Conservation (phyloP, 176 grass and related monocot species). For the Aegilops tauschii region DNA sequence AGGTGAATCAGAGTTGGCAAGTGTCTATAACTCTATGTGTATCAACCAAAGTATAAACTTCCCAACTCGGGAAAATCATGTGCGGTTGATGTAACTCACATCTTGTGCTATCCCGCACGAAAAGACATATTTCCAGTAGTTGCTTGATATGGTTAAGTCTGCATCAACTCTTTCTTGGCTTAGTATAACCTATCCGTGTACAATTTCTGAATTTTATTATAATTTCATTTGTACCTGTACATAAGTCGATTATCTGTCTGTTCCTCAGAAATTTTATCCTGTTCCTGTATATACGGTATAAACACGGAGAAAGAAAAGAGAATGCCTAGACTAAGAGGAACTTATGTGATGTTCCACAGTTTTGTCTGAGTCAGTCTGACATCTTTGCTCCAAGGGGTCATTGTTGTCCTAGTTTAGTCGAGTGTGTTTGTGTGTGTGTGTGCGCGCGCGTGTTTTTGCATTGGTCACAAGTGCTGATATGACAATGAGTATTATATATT, state of each 20-base stretch:
- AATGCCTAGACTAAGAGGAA: neutral
- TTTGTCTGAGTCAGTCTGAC: too few relatives aligned
- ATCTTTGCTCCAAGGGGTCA: too few relatives aligned
- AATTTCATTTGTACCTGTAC: neutral
- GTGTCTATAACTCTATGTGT: neutral
- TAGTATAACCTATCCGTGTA: neutral
- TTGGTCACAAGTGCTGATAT: neutral
- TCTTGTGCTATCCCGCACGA: neutral
- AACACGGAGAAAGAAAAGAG: neutral
- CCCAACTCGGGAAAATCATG: neutral
- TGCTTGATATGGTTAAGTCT: conserved; percentile 1
- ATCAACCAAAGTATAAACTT: neutral
- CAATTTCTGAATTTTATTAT: neutral
- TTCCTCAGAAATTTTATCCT: neutral
- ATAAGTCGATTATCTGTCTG: neutral
- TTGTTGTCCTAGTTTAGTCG: neutral
- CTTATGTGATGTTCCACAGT: too few relatives aligned
- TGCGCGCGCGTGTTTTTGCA: neutral
- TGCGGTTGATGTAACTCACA: neutral
- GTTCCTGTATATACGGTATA: neutral
- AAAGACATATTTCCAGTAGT: neutral
- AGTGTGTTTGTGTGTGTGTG: neutral
- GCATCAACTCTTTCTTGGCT: neutral
- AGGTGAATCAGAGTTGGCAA: neutral
- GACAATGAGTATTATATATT: neutral